These are phyloP conservation scores for Septoria petroselini DNA, from an alignment of 2,329 filamentous ascomycete genomes.

Conservation along the genomic window DNA sequence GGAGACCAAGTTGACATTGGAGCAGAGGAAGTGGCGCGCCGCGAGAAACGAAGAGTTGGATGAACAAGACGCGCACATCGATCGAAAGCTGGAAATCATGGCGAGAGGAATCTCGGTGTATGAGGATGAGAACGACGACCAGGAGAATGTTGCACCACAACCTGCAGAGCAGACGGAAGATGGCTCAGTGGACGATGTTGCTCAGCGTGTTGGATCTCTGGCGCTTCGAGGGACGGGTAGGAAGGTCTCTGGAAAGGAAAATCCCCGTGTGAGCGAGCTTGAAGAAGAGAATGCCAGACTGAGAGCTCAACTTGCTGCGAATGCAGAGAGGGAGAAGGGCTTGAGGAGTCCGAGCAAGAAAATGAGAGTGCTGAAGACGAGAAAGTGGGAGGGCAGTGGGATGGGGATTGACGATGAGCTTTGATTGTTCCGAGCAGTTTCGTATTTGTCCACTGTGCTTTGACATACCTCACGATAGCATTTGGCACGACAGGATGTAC, in stretches of 20 bases:
- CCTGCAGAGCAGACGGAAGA: neutral
- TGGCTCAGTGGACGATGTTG: slow-evolving; percentile 9
- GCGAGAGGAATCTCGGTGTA: slow-evolving; percentile 53
- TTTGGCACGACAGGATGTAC: neutral
- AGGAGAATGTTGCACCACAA: slow-evolving; percentile 8
- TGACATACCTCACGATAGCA: neutral
- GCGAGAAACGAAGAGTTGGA: slow-evolving; percentile 74
- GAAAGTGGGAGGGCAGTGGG: slow-evolving; percentile 45
- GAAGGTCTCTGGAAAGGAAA: slow-evolving; percentile 23
- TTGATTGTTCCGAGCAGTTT: neutral
- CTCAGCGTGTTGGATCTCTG: slow-evolving; percentile 14
- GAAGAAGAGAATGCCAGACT: slow-evolving; percentile 48
- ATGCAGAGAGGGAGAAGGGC: slow-evolving; percentile 42
- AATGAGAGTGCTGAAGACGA: slow-evolving; percentile 50
- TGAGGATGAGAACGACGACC: slow-evolving; percentile 39
- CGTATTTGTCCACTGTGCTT: neutral
- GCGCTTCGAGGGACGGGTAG: slow-evolving; percentile 18
- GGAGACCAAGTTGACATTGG: slow-evolving; percentile 70
- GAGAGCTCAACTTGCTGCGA: slow-evolving; percentile 39
- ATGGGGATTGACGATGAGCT: slow-evolving; percentile 33
- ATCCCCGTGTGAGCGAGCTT: slow-evolving; percentile 36
- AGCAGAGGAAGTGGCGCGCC: slow-evolving; percentile 77
- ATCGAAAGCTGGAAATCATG: slow-evolving; percentile 78
- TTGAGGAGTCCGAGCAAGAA: slow-evolving; percentile 48
- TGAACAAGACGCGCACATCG: slow-evolving; percentile 76